Conservation (phyloP, 164 flowering plant species). For the Vitis riparia region DNA sequence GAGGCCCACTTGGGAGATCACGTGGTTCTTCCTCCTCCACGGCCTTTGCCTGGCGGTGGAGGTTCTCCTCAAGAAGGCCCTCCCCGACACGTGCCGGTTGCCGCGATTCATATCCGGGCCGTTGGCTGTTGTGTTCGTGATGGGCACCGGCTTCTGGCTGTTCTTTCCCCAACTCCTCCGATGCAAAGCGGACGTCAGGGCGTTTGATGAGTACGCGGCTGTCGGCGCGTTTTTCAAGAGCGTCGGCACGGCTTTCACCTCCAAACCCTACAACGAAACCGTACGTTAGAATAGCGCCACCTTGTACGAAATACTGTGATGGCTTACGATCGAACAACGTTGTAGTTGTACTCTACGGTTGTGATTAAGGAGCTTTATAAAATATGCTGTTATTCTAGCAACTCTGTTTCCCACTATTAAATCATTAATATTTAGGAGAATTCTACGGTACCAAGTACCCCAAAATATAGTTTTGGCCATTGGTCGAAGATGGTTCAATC, state of each 20-base stretch:
- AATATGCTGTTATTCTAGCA: too few species aligned
- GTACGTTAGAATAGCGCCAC: too few species aligned
- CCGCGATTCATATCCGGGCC: constrained; percentile 14
- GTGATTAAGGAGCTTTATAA: too few species aligned
- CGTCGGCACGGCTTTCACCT: background rate
- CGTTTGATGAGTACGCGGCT: background rate
- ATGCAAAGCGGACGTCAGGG: background rate
- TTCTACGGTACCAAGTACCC: too few species aligned
- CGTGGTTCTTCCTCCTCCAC: constrained; percentile 31
- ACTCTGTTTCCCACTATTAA: too few species aligned
- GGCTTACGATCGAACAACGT: too few species aligned
- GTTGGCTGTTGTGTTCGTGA: constrained; percentile 20
- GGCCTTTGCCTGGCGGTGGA: constrained; percentile 27
- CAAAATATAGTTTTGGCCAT: too few species aligned
- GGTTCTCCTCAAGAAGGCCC: constrained; percentile 17
- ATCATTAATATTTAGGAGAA: too few species aligned
- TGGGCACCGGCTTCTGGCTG: constrained; percentile 29
- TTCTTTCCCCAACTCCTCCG: constrained; percentile 30
- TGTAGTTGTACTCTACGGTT: too few species aligned
- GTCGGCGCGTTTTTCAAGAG: constrained; percentile 4
- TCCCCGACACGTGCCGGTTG: constrained; percentile 9
- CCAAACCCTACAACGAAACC: too few species aligned
- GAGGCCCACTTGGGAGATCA: constrained; percentile 33
- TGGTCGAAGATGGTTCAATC: too few species aligned
- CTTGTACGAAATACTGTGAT: too few species aligned